phyloP scores from a whole-genome alignment of 2,329 filamentous ascomycete genomes.

The Clarireedia hainanense region DNA sequence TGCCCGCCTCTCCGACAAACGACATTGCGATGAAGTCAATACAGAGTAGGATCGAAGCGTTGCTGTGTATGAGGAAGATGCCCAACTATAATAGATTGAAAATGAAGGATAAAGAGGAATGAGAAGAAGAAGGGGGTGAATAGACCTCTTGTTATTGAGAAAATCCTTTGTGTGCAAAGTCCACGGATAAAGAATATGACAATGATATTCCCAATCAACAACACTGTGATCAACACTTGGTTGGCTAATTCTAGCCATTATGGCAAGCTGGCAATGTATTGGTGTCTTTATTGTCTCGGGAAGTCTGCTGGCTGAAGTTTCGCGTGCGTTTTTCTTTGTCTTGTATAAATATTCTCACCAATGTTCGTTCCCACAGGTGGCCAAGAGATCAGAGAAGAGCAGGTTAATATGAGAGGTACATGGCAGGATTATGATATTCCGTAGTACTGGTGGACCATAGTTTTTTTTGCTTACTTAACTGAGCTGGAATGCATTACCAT shows the following conservation, averaged over 20 bases:
- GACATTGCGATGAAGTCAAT: conserved; percentile 19
- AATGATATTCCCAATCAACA: conserved; percentile 26
- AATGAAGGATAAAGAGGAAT: conserved; percentile 13
- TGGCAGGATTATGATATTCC: too few relatives aligned
- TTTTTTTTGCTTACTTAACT: conserved; percentile 3
- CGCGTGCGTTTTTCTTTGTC: conserved; percentile 25
- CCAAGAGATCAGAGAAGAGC: conserved; percentile 4
- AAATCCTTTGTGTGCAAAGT: conserved; percentile 27
- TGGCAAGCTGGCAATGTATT: conserved; percentile 22
- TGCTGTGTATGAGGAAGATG: background rate
- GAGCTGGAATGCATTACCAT: conserved; percentile 7
- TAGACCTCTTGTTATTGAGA: conserved; percentile 26
- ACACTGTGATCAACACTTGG: conserved; percentile 17
- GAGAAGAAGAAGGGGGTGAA: conserved; percentile 17
- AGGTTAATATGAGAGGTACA: too few relatives aligned
- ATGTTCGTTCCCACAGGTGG: conserved; percentile 4
- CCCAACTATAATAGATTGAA: conserved; percentile 10
- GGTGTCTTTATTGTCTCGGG: conserved; percentile 30
- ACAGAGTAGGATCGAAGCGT: background rate
- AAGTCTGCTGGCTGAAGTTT: conserved; percentile 23
- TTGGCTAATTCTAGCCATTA: conserved; percentile 26
- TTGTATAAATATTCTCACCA: conserved; percentile 14
- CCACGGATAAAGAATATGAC: conserved; percentile 27
- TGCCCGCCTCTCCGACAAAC: conserved; percentile 13
- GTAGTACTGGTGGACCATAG: background rate